These are phyloP conservation scores for Solanum lycopersicoides DNA, from an alignment of 257 asterid species.

Conservation along the genomic window DNA sequence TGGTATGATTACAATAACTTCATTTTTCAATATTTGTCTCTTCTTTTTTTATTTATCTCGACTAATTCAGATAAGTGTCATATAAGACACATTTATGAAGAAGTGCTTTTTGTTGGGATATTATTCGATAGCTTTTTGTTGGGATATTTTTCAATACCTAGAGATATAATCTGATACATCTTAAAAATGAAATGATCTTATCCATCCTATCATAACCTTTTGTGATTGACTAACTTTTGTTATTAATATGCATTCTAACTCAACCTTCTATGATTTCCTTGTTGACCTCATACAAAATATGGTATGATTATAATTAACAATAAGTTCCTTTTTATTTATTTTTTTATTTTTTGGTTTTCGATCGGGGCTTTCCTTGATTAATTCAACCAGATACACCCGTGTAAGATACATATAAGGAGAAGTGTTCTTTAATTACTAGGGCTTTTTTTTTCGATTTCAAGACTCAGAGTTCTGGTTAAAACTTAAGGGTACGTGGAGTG, in stretches of 20 bases:
- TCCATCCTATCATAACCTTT: neutral
- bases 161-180: too few species aligned
- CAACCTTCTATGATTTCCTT: too few species aligned
- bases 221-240: neutral
- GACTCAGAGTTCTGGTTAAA: accelerated
- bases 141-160: neutral
- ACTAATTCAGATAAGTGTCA: accelerated
- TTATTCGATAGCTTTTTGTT: too few species aligned
- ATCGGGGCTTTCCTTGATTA: neutral
- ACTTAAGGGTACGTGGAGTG: neutral
- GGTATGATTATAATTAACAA: too few species aligned
- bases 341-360: neutral
- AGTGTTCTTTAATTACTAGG: neutral
- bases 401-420: neutral
- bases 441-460: accelerated
- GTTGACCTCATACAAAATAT: too few species aligned
- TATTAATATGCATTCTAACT: too few species aligned
- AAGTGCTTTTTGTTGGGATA: too few species aligned
- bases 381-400: too few species aligned
- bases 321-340: too few species aligned
- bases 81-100: too few species aligned
- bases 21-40: neutral
- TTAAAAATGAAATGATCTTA: neutral
- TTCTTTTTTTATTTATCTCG: neutral
- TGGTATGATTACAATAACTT: slow-evolving; percentile 22